Base-by-base conservation (phyloP, 306 rosid species). In the apple (Malus domestica) region DNA sequence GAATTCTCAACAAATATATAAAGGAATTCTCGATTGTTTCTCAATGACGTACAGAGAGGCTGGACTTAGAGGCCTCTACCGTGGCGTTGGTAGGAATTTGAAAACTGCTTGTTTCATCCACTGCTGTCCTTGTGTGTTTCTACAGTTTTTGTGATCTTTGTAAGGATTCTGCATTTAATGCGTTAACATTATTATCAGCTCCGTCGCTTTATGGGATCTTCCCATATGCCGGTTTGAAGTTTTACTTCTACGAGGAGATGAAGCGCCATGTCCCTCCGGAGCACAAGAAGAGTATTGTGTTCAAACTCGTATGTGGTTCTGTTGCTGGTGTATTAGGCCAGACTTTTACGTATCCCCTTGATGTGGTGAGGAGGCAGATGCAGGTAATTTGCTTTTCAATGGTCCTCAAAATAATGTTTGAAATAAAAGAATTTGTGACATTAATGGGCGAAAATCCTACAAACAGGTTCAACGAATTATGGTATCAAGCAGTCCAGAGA, bases 351-450 rank as follows among this genome's bases (percentile, higher is more conserved):
- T 95, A 92, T 75, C 97, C 98, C 67, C 98, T 95, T 42, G 97
- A 95, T 79, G 98, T 95, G 81, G 97, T 92, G 46, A 86, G 98
- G 90, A 88, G 98, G 83, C 97, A 95, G 87, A 95, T 95, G 98
- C 97, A 95, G 97, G 98, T 90, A 86, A 51, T 32, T 54, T 73
- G 55, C 76, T 55, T 73, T 54, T 8, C 16, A 74, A 61, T 46
- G 61, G 49, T 73, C 63, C 29, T 77, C 72, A 54, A 55, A 73
- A 55, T 65, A 54, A 46, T 72, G 32, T 67, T 76, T 54, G 62
- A 80, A 61, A 51, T 54, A 45, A 38, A 78, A 75, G 29, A 52
- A 78, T 33, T 45, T 25, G 40, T 6, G 64, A 58, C 69, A 38
- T 68, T 76, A 33, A 72, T 42, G 77, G 38, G 71, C 51, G 74